Percentiles rank a stretch among this genome's conserved stretches.
phyloP scores from a whole-genome alignment of 495 filamentous ascomycete genomes.

The Friedmanniomyces simplex region DNA sequence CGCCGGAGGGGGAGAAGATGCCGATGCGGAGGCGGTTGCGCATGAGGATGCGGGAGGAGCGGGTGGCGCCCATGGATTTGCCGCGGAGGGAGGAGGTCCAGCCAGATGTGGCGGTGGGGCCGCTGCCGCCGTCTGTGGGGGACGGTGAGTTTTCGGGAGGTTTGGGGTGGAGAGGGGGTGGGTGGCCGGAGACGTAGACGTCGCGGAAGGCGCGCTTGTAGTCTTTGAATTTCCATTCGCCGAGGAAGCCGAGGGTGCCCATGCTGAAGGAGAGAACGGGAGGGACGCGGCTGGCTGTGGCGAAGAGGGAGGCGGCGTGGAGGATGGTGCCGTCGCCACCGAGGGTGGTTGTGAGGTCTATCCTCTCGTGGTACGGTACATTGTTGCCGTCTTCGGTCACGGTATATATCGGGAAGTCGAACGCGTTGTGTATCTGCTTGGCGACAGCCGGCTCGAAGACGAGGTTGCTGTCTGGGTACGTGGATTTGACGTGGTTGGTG shows the following conservation, averaged over 20 bases:
- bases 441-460: conserved; percentile 75
- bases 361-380: conserved; percentile 47
- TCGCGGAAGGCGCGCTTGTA: conserved; percentile 84
- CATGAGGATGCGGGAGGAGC: conserved; percentile 68
- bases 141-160: background rate
- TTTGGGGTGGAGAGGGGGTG: background rate
- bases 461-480: conserved; percentile 71
- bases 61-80: conserved; percentile 65
- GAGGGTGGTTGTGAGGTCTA: conserved; percentile 77
- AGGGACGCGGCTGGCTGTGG: conserved; percentile 67
- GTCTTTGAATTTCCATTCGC: conserved; percentile 91
- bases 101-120: conserved; percentile 15
- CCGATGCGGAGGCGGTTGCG: conserved; percentile 78
- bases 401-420: conserved; percentile 68
- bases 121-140: background rate
- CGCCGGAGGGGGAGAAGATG: conserved; percentile 46
- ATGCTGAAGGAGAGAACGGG: conserved; percentile 94
- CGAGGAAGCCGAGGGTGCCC: conserved; percentile 89
- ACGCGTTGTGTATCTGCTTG: conserved; percentile 54
- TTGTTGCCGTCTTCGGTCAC: background rate
- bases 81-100: conserved; percentile 63
- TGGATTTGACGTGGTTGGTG: conserved; percentile 65
- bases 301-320: conserved; percentile 82
- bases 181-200: conserved; percentile 80
- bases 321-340: conserved; percentile 95